A percentile compares a stretch with the other conserved stretches of the same genome.
These are phyloP conservation scores for Paraconiothyrium sp. DNA, from an alignment of 2,329 filamentous ascomycete genomes.

Conservation along the genomic window DNA sequence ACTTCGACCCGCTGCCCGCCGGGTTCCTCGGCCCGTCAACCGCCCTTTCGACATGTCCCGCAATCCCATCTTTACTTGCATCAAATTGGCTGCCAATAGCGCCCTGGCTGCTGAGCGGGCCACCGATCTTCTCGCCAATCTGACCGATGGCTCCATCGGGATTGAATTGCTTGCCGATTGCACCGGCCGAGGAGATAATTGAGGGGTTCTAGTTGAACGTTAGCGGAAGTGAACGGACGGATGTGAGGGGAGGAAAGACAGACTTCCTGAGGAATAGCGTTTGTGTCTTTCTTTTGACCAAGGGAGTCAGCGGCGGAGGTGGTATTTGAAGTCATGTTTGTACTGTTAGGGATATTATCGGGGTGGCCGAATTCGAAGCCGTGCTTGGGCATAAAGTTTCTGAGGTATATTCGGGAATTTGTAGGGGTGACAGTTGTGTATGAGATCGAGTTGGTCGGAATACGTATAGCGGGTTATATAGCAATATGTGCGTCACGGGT, in stretches of 20 bases:
- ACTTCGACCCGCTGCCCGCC: conserved; percentile 35
- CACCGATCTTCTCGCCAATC: conserved; percentile 59
- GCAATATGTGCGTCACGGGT: conserved; percentile 11
- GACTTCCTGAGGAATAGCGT: conserved; percentile 39
- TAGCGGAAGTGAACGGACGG: background rate
- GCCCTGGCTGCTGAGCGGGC: conserved; percentile 59
- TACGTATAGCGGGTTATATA: background rate
- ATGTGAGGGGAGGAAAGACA: conserved; percentile 2
- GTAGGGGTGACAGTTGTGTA: background rate
- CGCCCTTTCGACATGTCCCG: conserved; percentile 62
- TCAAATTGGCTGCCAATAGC: conserved; percentile 65
- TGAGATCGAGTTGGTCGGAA: background rate
- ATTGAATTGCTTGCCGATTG: conserved; percentile 66
- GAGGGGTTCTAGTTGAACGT: conserved; percentile 37
- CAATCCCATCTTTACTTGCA: conserved; percentile 62
- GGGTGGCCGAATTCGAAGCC: conserved; percentile 7
- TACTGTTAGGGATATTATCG: background rate
- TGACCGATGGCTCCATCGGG: conserved; percentile 61
- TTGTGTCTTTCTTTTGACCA: conserved; percentile 41
- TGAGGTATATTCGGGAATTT: background rate
- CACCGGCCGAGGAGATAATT: conserved; percentile 60
- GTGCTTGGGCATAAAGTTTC: conserved; percentile 6
- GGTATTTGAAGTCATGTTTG: conserved; percentile 14
- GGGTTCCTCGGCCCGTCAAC: conserved; percentile 54
- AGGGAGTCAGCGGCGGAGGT: conserved; percentile 38